A percentile compares a stretch with the other conserved stretches of the same genome.
phyloP scores from a whole-genome alignment of 441 rosid genomes.

The Erodium texanum region DNA sequence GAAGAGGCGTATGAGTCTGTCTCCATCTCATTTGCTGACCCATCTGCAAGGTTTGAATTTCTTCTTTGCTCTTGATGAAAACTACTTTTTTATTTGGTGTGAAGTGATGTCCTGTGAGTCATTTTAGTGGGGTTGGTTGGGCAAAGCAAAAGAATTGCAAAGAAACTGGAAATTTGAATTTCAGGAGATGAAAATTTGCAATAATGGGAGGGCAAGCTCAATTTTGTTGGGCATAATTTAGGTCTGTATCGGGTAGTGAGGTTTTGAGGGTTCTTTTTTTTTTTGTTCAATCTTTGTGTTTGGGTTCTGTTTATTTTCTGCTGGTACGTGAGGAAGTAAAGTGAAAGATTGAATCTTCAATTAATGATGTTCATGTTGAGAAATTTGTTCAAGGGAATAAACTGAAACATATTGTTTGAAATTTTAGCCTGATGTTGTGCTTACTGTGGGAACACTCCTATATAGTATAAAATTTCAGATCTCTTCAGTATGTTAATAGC shows the following conservation, averaged over 20 bases:
- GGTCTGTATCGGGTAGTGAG: background rate
- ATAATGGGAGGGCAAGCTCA: background rate
- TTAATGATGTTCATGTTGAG: background rate
- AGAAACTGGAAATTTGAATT: background rate
- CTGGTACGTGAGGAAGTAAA: background rate
- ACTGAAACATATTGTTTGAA: background rate
- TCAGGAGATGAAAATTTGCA: background rate
- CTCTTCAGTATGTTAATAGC: background rate
- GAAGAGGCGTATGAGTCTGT: conserved; percentile 37
- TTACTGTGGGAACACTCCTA: background rate
- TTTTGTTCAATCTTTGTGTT: background rate
- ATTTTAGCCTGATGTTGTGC: background rate
- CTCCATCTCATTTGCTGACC: conserved; percentile 38
- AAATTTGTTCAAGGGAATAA: background rate
- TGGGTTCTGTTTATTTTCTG: background rate
- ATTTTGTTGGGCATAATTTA: background rate
- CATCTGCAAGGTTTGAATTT: conserved; percentile 29
- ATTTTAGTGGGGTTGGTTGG: background rate
- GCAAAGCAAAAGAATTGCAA: background rate
- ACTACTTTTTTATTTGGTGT: background rate
- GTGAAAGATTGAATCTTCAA: too few species aligned
- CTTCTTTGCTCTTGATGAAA: background rate
- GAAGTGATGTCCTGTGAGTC: background rate
- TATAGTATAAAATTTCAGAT: background rate
- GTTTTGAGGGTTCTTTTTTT: background rate